phyloP scores from a whole-genome alignment of 192 early-diverging fungal genomes.

The Dissophora globulifera region DNA sequence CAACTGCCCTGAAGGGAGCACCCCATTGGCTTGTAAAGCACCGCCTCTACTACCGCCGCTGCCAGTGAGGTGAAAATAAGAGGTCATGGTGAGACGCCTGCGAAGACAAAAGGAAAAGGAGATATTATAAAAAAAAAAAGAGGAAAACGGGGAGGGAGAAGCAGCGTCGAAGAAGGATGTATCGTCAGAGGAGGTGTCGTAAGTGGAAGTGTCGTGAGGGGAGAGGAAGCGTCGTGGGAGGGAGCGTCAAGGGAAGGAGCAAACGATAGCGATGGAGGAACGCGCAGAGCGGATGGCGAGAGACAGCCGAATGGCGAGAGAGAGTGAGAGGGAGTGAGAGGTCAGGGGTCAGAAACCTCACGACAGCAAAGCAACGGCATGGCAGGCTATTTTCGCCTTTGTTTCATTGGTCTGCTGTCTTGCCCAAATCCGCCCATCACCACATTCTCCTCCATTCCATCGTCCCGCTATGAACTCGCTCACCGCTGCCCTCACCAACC shows the following conservation, averaged over 20 bases:
- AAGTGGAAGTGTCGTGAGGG: too few species aligned
- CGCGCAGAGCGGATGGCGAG: not conserved
- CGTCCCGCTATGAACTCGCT: constrained; percentile 23
- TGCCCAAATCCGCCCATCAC: not conserved
- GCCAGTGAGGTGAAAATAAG: not conserved
- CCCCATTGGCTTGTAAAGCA: too few species aligned
- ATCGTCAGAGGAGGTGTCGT: too few species aligned
- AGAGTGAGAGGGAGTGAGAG: not conserved
- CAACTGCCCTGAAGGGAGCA: too few species aligned
- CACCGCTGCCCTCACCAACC: constrained; percentile 11
- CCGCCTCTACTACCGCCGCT: too few species aligned
- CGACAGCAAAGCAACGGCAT: too few species aligned
- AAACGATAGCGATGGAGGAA: not conserved
- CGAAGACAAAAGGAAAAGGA: too few species aligned
- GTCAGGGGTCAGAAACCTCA: not conserved
- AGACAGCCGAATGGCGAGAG: constrained; percentile 4
- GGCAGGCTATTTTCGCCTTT: not conserved
- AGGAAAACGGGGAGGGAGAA: not conserved
- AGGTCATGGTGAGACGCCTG: not conserved
- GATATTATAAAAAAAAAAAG: too few species aligned
- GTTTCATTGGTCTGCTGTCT: not conserved
- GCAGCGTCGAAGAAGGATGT: too few species aligned
- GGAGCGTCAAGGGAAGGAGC: too few species aligned
- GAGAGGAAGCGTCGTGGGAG: too few species aligned
- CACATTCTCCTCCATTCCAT: not conserved